These are phyloP conservation scores for Gomphus sp. DNA, from an alignment of 1,284 basidiomycete species.

Conservation along the genomic window DNA sequence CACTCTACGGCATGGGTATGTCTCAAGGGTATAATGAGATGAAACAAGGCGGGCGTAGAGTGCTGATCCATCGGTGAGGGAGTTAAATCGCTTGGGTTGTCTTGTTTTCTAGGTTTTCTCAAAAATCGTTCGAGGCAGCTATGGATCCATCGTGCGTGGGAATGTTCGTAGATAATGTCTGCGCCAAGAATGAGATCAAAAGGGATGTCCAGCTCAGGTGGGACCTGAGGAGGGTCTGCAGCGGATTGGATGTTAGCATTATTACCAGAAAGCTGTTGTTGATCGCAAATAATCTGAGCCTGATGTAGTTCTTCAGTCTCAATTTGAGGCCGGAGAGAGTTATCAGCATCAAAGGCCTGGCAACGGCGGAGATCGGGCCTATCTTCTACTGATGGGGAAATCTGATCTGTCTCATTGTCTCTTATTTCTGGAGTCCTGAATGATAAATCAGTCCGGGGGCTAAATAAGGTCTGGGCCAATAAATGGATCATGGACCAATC, in stretches of 20 bases:
- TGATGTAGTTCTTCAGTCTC: not conserved
- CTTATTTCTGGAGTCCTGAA: not conserved
- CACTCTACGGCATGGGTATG: constrained; percentile 55
- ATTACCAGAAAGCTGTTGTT: not conserved
- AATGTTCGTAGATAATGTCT: constrained; percentile 67
- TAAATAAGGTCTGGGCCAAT: not conserved
- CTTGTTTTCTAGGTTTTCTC: constrained; percentile 24
- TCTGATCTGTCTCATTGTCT: not conserved
- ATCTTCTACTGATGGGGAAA: not conserved
- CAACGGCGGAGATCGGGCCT: not conserved
- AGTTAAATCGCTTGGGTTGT: not conserved
- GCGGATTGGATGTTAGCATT: not conserved
- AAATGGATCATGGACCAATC: constrained; percentile 61
- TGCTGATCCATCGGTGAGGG: not conserved
- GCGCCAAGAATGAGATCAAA: constrained; percentile 70
- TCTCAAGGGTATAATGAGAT: constrained; percentile 68
- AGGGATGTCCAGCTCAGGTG: constrained; percentile 14
- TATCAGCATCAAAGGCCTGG: not conserved
- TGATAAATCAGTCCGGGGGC: not conserved
- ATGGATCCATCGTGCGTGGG: constrained; percentile 61
- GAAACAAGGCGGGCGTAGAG: constrained; percentile 35
- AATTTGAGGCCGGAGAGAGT: not conserved
- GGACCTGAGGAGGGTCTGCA: not conserved
- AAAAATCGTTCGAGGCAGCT: constrained; percentile 47
- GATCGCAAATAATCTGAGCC: not conserved